These are phyloP conservation scores for Pyrenopolyporus hunteri DNA, from an alignment of 495 filamentous ascomycete genomes.

Conservation along the genomic window DNA sequence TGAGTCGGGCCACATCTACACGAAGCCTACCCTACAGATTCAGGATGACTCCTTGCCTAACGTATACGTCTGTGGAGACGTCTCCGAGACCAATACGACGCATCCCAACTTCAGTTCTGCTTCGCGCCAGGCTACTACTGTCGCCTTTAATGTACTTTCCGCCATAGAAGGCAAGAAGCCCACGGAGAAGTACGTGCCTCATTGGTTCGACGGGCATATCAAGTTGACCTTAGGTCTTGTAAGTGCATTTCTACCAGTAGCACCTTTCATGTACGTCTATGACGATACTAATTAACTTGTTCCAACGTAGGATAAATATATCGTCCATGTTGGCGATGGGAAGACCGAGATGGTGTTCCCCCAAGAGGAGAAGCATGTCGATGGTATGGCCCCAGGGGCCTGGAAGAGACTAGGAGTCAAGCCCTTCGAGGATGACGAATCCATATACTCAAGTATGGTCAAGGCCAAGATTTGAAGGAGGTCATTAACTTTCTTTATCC, in stretches of 20 bases:
- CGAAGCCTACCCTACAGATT: constrained; percentile 64
- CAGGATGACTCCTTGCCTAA: constrained; percentile 52
- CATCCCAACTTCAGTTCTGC: constrained; percentile 63
- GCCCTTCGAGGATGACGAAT: constrained; percentile 35
- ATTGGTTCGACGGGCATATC: constrained; percentile 40
- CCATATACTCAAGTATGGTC: constrained; percentile 21
- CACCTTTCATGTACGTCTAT: neutral
- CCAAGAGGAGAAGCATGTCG: constrained; percentile 27
- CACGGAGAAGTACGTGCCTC: constrained; percentile 40
- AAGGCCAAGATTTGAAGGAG: constrained; percentile 23
- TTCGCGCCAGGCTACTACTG: constrained; percentile 57
- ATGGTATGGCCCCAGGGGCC: constrained; percentile 27
- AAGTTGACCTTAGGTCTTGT: constrained; percentile 45
- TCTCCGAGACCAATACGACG: constrained; percentile 61
- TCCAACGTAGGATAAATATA: constrained; percentile 36
- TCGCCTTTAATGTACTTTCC: constrained; percentile 59
- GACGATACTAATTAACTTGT: neutral
- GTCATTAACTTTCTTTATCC: neutral
- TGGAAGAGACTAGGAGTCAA: constrained; percentile 37
- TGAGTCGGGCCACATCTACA: constrained; percentile 57
- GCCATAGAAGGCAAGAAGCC: constrained; percentile 47
- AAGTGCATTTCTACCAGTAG: neutral
- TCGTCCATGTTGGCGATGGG: constrained; percentile 30
- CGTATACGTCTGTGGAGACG: constrained; percentile 66
- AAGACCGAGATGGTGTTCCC: constrained; percentile 30